Percentiles rank a stretch among this genome's conserved stretches.
These are phyloP conservation scores for Suillus subluteus DNA, from an alignment of 768 basidiomycete genomes.

Conservation along the genomic window DNA sequence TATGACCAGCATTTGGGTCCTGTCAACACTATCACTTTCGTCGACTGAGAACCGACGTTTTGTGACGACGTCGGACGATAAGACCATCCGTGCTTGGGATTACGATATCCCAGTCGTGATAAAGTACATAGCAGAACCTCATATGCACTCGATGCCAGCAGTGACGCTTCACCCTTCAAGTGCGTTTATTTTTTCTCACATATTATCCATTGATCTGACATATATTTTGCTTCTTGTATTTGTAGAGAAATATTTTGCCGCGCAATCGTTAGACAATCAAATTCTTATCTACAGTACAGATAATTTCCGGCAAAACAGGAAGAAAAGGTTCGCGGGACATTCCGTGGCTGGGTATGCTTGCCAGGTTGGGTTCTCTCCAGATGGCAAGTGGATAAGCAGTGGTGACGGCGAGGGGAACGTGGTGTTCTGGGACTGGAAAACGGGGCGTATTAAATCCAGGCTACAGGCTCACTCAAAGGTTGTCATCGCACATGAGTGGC, in stretches of 20 bases:
- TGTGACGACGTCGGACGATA: conserved; percentile 98
- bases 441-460: conserved; percentile 91
- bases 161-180: conserved; percentile 95
- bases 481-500: conserved; percentile 97
- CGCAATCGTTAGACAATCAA: conserved; percentile 97
- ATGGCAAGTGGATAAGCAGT: conserved; percentile 97
- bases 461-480: conserved; percentile 91
- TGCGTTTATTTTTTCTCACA: conserved; percentile 46
- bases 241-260: conserved; percentile 93
- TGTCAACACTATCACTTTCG: conserved; percentile 98
- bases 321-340: conserved; percentile 98
- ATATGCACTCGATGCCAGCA: conserved; percentile 99
- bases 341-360: conserved; percentile 97
- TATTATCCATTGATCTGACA: conserved; percentile 10
- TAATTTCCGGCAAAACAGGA: conserved; percentile 97
- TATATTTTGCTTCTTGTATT: conserved; percentile 21
- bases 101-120: conserved; percentile 99
- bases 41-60: conserved; percentile 97
- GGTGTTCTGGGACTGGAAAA: conserved; percentile 99
- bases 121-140: conserved; percentile 98
- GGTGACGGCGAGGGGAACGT: conserved; percentile 95
- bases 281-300: conserved; percentile 97
- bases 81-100: conserved; percentile 99
- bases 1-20: conserved; percentile 99
- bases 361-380: conserved; percentile 95